Evolutionary conservation across 2,329 filamentous ascomycete genomes (phyloP).

Genomic region (Trichoderma citrinoviride): DNA sequence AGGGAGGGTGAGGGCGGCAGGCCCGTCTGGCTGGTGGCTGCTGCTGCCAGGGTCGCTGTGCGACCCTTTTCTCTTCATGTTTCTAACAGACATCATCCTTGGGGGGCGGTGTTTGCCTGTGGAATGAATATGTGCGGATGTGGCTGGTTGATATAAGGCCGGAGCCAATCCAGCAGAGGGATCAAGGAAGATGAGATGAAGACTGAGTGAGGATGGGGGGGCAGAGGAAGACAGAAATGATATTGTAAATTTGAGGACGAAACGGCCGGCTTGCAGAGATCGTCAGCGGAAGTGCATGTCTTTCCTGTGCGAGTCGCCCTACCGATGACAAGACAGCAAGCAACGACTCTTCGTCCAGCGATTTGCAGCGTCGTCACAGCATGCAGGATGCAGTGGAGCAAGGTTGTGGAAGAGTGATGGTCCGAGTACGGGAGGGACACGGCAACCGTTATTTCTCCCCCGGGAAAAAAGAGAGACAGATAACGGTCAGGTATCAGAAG

Average conservation of each 20-base stretch:
- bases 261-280: not conserved
- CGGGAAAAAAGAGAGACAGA: not conserved
- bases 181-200: no score
- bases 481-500: not conserved
- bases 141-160: not conserved
- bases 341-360: not conserved
- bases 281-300: not conserved
- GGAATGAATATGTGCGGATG: not conserved
- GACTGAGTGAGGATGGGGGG: no score
- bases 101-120: not conserved
- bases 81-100: not conserved
- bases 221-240: no score
- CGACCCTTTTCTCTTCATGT: conserved; percentile 8
- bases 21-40: not conserved
- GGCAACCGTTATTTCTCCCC: no score
- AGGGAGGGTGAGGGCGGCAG: not conserved
- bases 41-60: conserved; percentile 7
- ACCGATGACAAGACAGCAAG: no score
- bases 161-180: no score
- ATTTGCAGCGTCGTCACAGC: not conserved
- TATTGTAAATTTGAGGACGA: no score
- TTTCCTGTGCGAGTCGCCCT: not conserved
- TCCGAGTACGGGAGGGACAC: not conserved
- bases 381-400: not conserved
- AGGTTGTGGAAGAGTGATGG: not conserved